A percentile compares a stretch with the other conserved stretches of the same genome.
Conservation (phyloP, 768 basidiomycete genomes). For the Russula abietina region DNA sequence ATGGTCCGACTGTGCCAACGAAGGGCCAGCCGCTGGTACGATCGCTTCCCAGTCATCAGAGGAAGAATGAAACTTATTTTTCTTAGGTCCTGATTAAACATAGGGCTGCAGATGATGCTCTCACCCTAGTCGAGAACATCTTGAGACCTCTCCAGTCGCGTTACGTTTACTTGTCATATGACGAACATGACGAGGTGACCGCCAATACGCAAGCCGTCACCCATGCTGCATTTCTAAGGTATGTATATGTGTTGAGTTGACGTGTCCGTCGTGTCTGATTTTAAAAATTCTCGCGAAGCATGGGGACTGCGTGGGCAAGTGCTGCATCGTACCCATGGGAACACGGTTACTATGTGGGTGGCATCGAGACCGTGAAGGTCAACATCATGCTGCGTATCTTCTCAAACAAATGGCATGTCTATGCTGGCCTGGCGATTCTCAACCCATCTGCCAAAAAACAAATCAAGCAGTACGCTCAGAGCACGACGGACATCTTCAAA, state of each 20-base stretch:
- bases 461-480: conserved; percentile 86
- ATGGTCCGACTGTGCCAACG: conserved; percentile 86
- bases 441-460: conserved; percentile 86
- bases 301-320: conserved; percentile 95
- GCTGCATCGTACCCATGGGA: conserved; percentile 89
- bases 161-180: conserved; percentile 90
- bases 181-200: conserved; percentile 93
- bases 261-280: not conserved
- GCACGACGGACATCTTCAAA: conserved; percentile 87
- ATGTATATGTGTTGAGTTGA: conserved; percentile 18
- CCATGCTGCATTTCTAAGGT: conserved; percentile 96
- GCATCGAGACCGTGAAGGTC: conserved; percentile 96
- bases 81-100: conserved; percentile 82
- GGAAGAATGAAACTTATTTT: not conserved
- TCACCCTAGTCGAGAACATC: conserved; percentile 74
- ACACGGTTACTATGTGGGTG: conserved; percentile 88
- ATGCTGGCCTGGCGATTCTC: conserved; percentile 95
- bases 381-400: conserved; percentile 97
- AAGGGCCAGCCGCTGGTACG: conserved; percentile 85
- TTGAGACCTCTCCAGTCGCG: conserved; percentile 75
- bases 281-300: conserved; percentile 43
- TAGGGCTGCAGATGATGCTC: conserved; percentile 66
- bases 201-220: conserved; percentile 99
- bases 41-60: conserved; percentile 4
- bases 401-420: conserved; percentile 97